A percentile compares a stretch with the other conserved stretches of the same genome.
These are phyloP conservation scores for Solanum rostratum DNA, from an alignment of 257 asterid species.

Conservation along the genomic window DNA sequence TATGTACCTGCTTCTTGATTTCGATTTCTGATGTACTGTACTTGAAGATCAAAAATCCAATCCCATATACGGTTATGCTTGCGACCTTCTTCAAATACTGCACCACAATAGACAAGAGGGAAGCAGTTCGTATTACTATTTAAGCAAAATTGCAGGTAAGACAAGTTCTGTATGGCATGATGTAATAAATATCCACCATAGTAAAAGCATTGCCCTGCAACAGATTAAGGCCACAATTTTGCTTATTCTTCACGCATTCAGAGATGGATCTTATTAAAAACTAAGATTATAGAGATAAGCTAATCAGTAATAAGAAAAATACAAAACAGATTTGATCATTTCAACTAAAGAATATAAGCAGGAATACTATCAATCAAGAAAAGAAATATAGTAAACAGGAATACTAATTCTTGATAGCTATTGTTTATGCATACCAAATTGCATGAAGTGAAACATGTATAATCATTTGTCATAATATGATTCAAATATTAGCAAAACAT, in stretches of 20 bases:
- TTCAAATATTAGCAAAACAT: background rate
- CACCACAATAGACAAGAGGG: background rate
- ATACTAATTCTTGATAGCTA: too few relatives aligned
- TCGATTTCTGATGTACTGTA: constrained; percentile 7
- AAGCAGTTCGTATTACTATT: background rate
- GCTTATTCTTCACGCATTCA: too few relatives aligned
- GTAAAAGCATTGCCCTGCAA: constrained; percentile 78
- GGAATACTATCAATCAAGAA: too few relatives aligned
- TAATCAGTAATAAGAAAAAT: too few relatives aligned
- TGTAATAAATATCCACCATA: constrained; percentile 32
- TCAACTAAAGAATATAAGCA: too few relatives aligned
- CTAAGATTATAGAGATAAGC: too few relatives aligned
- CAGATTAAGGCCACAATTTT: background rate
- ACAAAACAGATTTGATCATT: too few relatives aligned
- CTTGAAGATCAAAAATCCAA: constrained; percentile 57
- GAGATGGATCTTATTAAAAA: too few relatives aligned
- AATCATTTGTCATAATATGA: background rate
- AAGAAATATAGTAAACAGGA: too few relatives aligned
- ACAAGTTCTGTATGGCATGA: background rate
- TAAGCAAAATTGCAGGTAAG: background rate
- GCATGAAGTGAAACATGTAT: background rate
- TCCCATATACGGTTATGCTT: constrained; percentile 60
- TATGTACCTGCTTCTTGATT: constrained; percentile 51
- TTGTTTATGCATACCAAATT: background rate
- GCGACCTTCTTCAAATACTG: constrained; percentile 38